phyloP scores from a whole-genome alignment of 495 filamentous ascomycete species.

The Penicillium cosmopolitanum region DNA sequence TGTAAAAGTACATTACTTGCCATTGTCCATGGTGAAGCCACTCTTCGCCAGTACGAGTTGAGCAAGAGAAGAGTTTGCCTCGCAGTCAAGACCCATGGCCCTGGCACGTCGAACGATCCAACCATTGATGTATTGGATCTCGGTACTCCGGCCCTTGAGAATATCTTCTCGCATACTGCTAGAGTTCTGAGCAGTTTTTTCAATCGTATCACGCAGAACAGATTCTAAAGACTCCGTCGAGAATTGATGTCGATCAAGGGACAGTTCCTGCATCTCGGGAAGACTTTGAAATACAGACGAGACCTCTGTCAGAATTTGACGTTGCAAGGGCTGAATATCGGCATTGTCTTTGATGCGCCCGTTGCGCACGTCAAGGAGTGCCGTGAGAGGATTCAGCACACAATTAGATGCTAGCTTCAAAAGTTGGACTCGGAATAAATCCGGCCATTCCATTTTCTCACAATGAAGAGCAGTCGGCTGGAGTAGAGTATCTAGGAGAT shows the following conservation, averaged over 20 bases:
- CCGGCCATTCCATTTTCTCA: constrained; percentile 31
- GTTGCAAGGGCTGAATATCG: constrained; percentile 47
- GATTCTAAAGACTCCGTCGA: constrained; percentile 50
- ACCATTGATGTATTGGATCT: constrained; percentile 78
- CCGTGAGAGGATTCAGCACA: constrained; percentile 75
- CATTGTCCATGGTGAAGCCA: not conserved
- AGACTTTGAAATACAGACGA: constrained; percentile 54
- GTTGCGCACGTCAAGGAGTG: constrained; percentile 67
- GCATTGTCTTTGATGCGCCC: constrained; percentile 61
- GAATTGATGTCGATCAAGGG: constrained; percentile 50
- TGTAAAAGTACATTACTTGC: not conserved
- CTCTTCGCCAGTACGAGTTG: constrained; percentile 57
- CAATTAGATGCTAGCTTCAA: constrained; percentile 74
- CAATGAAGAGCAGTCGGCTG: constrained; percentile 34
- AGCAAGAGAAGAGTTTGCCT: constrained; percentile 59
- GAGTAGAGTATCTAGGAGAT: constrained; percentile 34
- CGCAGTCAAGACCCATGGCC: constrained; percentile 59
- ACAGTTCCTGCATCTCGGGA: constrained; percentile 59
- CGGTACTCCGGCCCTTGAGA: constrained; percentile 59
- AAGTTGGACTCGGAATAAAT: constrained; percentile 55
- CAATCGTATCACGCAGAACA: constrained; percentile 54
- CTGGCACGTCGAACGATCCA: constrained; percentile 65
- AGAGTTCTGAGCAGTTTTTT: constrained; percentile 64
- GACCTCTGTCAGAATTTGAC: constrained; percentile 59
- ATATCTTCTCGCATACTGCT: constrained; percentile 80